phyloP scores from a whole-genome alignment of 2,329 filamentous ascomycete genomes.

The Arthrobotrys iridis region DNA sequence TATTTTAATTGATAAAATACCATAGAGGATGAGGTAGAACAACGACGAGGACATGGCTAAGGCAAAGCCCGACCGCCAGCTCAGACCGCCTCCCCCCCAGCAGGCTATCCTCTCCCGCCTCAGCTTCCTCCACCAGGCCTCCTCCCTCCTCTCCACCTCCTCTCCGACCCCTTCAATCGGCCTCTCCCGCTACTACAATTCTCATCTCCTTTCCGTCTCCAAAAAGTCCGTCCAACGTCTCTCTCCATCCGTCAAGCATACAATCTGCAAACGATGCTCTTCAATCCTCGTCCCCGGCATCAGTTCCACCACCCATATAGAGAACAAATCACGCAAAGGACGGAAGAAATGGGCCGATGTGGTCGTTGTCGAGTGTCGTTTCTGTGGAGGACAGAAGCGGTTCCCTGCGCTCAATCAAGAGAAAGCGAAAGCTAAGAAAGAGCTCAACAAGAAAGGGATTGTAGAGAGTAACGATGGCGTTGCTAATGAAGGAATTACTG shows the following conservation, averaged over 20 bases:
- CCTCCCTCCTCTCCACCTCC: constrained; percentile 21
- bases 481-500: neutral
- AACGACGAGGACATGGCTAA: constrained; percentile 7
- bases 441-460: neutral
- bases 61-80: neutral
- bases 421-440: neutral
- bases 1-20: too few relatives aligned
- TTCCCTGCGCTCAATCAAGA: constrained; percentile 19
- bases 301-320: constrained; percentile 31
- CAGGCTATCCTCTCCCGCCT: constrained; percentile 40
- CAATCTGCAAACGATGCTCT: constrained; percentile 42
- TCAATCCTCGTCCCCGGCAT: constrained; percentile 27
- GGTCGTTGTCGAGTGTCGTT: constrained; percentile 24
- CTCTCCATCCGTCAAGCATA: constrained; percentile 28
- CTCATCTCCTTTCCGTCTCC: constrained; percentile 43
- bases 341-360: constrained; percentile 41
- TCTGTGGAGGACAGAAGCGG: constrained; percentile 23
- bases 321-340: constrained; percentile 45
- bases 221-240: constrained; percentile 45
- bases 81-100: constrained; percentile 23
- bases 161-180: constrained; percentile 1
- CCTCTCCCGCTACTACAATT: constrained; percentile 43
- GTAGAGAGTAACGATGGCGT: neutral
- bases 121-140: constrained; percentile 44
- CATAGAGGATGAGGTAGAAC: neutral